Percentiles rank a stretch among this genome's conserved stretches.
Evolutionary conservation across 345 rosid genomes (phyloP).

Genomic region (Capsella bursapastoris): DNA sequence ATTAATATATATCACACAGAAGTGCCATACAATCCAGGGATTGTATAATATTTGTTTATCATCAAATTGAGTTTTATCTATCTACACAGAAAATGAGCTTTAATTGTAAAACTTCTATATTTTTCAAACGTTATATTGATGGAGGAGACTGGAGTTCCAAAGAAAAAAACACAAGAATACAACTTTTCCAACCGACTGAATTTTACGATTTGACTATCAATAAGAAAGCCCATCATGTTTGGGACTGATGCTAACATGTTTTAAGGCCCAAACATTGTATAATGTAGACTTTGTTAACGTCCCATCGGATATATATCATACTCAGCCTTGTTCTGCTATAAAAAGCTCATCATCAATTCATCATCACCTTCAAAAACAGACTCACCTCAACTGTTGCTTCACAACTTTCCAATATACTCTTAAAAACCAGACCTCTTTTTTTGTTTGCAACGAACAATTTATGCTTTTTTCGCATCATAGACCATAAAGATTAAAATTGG

Average conservation of each 20-base stretch:
- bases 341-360: no score
- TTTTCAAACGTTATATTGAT: no score
- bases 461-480: neutral
- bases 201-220: neutral
- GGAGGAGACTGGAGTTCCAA: neutral
- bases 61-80: neutral
- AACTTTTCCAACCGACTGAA: neutral
- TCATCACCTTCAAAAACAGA: no score
- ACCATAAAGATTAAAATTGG: conserved; percentile 3
- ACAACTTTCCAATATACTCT: no score
- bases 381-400: no score
- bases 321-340: no score
- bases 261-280: conserved; percentile 6
- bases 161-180: neutral
- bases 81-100: no score
- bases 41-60: neutral
- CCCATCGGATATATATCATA: no score
- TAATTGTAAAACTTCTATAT: neutral
- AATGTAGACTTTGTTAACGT: neutral
- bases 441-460: neutral
- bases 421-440: no score
- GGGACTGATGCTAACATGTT: neutral
- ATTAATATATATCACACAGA: neutral
- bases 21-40: conserved; percentile 17
- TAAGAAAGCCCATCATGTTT: neutral